A percentile compares a stretch with the other conserved stretches of the same genome.
Evolutionary conservation across 805 yeast species (phyloP).

Genomic region (Candida methanosorbosa): DNA sequence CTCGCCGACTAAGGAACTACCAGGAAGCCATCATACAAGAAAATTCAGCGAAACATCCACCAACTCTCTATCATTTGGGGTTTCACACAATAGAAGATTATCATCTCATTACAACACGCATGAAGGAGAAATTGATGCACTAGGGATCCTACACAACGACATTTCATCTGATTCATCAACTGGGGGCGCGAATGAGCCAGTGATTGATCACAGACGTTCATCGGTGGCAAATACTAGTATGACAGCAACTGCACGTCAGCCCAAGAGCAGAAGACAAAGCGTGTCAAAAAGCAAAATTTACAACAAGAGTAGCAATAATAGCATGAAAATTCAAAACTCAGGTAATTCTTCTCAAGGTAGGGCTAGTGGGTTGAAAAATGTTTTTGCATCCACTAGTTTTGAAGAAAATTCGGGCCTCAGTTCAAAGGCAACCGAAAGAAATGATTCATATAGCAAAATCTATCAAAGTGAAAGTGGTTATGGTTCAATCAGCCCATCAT

Average conservation of each 20-base stretch:
- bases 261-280: not conserved
- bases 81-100: not conserved
- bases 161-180: slow-evolving; percentile 10
- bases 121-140: slow-evolving; percentile 19
- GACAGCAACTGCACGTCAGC: not conserved
- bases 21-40: too few relatives aligned
- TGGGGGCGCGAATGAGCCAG: slow-evolving; percentile 7
- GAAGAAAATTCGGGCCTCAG: not conserved
- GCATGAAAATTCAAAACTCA: too few relatives aligned
- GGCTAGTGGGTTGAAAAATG: not conserved
- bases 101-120: not conserved
- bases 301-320: too few relatives aligned
- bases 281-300: too few relatives aligned
- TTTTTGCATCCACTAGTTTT: not conserved
- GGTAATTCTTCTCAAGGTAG: not conserved
- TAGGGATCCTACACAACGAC: slow-evolving; percentile 20
- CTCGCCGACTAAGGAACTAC: not conserved
- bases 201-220: slow-evolving; percentile 16
- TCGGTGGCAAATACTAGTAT: too few relatives aligned
- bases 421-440: not conserved
- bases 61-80: not conserved
- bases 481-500: not conserved
- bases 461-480: not conserved
- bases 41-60: too few relatives aligned
- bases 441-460: not conserved